A percentile compares a stretch with the other conserved stretches of the same genome.
Evolutionary conservation across 176 grass and related monocot species (phyloP).

Genomic region (Triticum turgidum): DNA sequence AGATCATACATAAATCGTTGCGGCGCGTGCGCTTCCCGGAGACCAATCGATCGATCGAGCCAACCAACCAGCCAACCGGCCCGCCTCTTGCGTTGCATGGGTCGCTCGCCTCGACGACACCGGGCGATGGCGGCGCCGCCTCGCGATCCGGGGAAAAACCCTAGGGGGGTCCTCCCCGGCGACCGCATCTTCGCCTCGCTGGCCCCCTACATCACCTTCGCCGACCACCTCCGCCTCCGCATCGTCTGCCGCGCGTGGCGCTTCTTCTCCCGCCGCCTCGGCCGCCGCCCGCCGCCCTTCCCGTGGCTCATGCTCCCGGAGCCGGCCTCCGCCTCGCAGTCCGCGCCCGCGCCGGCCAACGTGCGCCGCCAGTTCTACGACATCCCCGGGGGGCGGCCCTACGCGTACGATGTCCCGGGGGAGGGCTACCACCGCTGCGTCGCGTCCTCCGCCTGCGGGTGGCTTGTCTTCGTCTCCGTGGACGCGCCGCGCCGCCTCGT

Average conservation of each 20-base stretch:
- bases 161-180: not conserved
- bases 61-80: not conserved
- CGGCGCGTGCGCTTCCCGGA: not conserved
- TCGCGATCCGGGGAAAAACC: not conserved
- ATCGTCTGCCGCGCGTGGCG: conserved; percentile 37
- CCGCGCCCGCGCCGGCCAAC: not conserved
- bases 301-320: conserved; percentile 54
- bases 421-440: conserved; percentile 24
- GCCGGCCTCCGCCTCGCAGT: not conserved
- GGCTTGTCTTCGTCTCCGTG: conserved; percentile 38
- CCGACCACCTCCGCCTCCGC: conserved; percentile 36
- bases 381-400: conserved; percentile 32
- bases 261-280: conserved; percentile 6
- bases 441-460: conserved; percentile 36
- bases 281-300: conserved; percentile 41
- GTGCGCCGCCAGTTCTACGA: conserved; percentile 45
- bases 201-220: conserved; percentile 21
- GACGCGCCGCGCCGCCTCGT: conserved; percentile 30
- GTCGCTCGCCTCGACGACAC: not conserved
- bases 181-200: conserved; percentile 30
- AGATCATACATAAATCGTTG: not conserved
- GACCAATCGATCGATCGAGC: not conserved
- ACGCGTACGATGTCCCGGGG: conserved; percentile 26
- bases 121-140: conserved; percentile 11
- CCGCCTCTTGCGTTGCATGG: not conserved